These are phyloP conservation scores for Pyracantha coccinea DNA, from an alignment of 331 rosid species.

Conservation along the genomic window DNA sequence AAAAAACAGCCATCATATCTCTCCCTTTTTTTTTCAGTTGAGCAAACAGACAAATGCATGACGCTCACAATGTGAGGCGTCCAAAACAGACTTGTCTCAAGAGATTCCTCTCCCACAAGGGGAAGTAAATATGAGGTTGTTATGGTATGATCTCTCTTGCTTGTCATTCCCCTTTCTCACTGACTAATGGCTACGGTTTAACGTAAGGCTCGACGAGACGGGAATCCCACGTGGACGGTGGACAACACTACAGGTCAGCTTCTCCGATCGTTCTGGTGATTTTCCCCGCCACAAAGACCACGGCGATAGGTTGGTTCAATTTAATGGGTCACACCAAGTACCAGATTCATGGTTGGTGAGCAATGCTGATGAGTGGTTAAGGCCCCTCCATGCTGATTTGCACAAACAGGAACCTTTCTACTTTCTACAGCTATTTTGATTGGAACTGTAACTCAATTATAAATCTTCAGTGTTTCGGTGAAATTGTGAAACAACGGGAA, in stretches of 20 bases:
- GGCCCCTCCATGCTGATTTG: neutral
- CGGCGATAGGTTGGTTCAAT: neutral
- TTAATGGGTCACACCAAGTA: neutral
- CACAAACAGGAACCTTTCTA: neutral
- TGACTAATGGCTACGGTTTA: conserved; percentile 47
- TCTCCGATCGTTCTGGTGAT: neutral
- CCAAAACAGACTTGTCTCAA: conserved; percentile 6
- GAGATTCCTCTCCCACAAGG: conserved; percentile 19
- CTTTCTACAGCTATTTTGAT: too few relatives aligned
- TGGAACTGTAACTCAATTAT: too few relatives aligned
- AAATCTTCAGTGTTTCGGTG: too few relatives aligned
- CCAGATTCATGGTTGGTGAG: neutral
- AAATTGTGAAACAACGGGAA: neutral
- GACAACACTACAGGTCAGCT: conserved; percentile 15
- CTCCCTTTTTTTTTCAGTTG: neutral
- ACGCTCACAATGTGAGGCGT: conserved; percentile 16
- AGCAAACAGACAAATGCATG: conserved; percentile 33
- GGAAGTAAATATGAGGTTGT: conserved; percentile 43
- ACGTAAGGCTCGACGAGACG: conserved; percentile 25
- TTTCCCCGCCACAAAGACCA: neutral
- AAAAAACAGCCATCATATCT: conserved; percentile 5
- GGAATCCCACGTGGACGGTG: conserved; percentile 14
- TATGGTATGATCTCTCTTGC: conserved; percentile 12
- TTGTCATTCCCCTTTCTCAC: conserved; percentile 14
- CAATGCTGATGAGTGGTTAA: conserved; percentile 8